phyloP scores from a whole-genome alignment of 306 rosid species.

The Prosopis cineraria region DNA sequence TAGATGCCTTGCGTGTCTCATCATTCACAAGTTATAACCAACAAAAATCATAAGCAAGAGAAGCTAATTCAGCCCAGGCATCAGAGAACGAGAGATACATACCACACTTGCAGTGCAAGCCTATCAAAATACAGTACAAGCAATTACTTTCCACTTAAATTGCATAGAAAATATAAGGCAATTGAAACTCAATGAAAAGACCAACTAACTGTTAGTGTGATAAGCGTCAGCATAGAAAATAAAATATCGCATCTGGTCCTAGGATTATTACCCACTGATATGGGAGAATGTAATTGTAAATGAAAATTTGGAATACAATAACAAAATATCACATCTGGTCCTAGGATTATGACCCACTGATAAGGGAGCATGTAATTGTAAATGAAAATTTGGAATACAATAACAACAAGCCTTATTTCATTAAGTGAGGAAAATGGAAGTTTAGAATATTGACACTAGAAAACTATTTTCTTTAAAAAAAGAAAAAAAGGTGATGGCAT shows the following conservation, averaged over 20 bases:
- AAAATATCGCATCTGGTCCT: not conserved
- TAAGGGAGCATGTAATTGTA: not conserved
- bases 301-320: not conserved
- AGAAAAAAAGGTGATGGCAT: not conserved
- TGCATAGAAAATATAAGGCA: not conserved
- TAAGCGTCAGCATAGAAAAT: not conserved
- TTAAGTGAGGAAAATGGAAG: not conserved
- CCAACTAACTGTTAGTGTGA: not conserved
- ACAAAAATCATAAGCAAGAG: not conserved
- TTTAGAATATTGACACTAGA: not conserved
- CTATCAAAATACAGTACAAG: not conserved
- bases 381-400: not conserved
- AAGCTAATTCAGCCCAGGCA: not conserved
- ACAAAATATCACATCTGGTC: not conserved
- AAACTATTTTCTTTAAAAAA: not conserved
- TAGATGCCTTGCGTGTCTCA: not conserved
- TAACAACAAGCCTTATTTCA: not conserved
- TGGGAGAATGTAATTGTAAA: not conserved
- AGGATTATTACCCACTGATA: not conserved
- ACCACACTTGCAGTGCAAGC: not conserved
- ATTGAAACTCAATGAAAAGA: not conserved
- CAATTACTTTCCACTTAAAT: not conserved
- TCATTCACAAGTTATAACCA: not conserved
- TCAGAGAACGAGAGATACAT: not conserved
- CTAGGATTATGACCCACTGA: not conserved